Conservation (phyloP, 2,329 filamentous ascomycete species). For the Colletotrichum cereale region DNA sequence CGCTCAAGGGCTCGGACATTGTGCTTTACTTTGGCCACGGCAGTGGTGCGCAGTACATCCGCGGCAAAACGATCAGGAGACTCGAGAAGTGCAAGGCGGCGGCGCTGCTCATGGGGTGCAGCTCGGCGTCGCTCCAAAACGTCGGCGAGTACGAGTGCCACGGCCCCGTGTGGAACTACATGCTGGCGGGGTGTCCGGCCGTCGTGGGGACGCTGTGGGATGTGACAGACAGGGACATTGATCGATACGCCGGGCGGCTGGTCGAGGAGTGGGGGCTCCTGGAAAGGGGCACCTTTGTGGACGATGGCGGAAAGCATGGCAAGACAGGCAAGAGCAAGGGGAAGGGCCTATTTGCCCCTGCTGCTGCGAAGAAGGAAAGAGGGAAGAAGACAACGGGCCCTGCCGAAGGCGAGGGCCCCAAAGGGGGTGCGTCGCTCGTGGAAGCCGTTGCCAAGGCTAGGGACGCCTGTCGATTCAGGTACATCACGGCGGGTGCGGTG, state of each 20-base stretch:
- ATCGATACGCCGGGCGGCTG: constrained; percentile 84
- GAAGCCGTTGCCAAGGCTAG: constrained; percentile 83
- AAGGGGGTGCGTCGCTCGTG: constrained; percentile 71
- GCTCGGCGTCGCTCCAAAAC: constrained; percentile 83
- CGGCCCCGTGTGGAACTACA: constrained; percentile 91
- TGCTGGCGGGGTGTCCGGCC: constrained; percentile 87
- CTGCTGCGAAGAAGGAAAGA: constrained; percentile 46
- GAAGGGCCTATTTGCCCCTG: constrained; percentile 12
- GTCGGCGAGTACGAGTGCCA: constrained; percentile 91
- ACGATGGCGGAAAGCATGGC: constrained; percentile 32
- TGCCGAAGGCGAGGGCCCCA: constrained; percentile 43
- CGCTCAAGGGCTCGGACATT: constrained; percentile 75
- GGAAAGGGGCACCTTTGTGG: constrained; percentile 56
- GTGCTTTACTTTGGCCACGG: constrained; percentile 97
- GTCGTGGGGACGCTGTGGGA: constrained; percentile 97
- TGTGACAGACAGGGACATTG: constrained; percentile 97
- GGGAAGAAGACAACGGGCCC: constrained; percentile 47
- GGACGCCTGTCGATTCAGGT: constrained; percentile 85
- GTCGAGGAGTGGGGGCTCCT: constrained; percentile 91
- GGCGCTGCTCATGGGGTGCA: constrained; percentile 94
- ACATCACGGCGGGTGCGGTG: constrained; percentile 92
- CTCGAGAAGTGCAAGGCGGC: constrained; percentile 81
- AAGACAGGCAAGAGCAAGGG: constrained; percentile 46
- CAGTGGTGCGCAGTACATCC: constrained; percentile 93
- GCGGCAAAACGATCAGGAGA: constrained; percentile 83